phyloP scores from a whole-genome alignment of 2,329 filamentous ascomycete genomes.

The Scedosporium minutisporum region DNA sequence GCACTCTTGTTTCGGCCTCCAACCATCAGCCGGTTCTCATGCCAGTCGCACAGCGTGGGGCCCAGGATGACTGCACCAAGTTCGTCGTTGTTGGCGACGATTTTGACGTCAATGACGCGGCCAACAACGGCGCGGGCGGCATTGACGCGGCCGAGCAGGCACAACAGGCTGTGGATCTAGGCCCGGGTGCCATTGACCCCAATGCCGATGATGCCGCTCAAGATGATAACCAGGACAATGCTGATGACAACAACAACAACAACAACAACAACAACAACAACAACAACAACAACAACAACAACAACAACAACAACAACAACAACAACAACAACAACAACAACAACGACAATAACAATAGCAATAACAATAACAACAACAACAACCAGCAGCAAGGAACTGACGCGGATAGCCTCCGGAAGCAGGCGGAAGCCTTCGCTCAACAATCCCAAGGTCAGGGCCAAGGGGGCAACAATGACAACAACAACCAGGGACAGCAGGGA shows the following conservation, averaged over 20 bases:
- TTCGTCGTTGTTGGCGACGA: conserved; percentile 25
- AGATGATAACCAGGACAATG: conserved; percentile 4
- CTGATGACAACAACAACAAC: conserved; percentile 7
- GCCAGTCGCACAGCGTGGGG: conserved; percentile 33
- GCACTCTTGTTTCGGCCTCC: conserved; percentile 28
- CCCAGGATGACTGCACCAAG: conserved; percentile 35
- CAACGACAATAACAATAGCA: too few relatives aligned
- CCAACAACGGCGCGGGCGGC: conserved; percentile 17
- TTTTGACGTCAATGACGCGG: conserved; percentile 16
- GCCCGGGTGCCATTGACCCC: conserved; percentile 14
- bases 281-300: conserved; percentile 7
- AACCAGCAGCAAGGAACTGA: conserved; percentile 8
- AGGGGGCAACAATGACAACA: conserved; percentile 6
- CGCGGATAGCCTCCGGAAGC: conserved; percentile 8
- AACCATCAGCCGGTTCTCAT: conserved; percentile 36
- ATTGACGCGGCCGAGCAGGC: conserved; percentile 11
- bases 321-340: conserved; percentile 9
- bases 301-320: conserved; percentile 7
- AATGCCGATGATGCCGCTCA: conserved; percentile 7
- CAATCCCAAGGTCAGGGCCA: conserved; percentile 5
- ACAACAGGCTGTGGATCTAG: conserved; percentile 15
- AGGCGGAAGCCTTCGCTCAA: neutral
- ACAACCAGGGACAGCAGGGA: conserved; percentile 6
- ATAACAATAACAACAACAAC: too few relatives aligned
- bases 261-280: conserved; percentile 10